These are phyloP conservation scores for Pythium grandisporangium DNA, from an alignment of 352 stramenopile genomes.

Conservation along the genomic window DNA sequence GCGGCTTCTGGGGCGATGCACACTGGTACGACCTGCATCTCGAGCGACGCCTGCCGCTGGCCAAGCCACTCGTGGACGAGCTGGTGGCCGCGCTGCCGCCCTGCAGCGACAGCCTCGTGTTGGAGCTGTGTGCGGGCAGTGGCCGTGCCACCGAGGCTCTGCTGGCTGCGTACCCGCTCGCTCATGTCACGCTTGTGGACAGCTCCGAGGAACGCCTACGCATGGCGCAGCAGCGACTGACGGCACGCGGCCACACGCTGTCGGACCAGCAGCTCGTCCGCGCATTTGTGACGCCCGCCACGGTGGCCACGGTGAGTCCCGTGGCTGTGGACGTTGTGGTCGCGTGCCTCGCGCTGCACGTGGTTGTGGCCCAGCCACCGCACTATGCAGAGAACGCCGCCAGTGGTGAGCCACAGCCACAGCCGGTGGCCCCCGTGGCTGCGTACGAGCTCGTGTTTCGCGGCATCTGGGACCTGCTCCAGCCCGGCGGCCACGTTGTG, in stretches of 20 bases:
- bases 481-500: constrained; percentile 52
- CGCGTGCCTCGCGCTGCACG: constrained; percentile 58
- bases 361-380: constrained; percentile 36
- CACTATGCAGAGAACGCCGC: constrained; percentile 36
- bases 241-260: constrained; percentile 1
- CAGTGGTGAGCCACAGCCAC: background rate
- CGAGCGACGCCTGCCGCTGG: constrained; percentile 40
- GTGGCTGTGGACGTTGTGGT: constrained; percentile 46
- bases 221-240: constrained; percentile 39
- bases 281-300: constrained; percentile 8
- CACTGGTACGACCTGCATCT: constrained; percentile 77
- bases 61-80: constrained; percentile 50
- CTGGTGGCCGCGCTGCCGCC: constrained; percentile 52
- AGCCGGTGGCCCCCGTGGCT: constrained; percentile 8
- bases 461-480: constrained; percentile 34
- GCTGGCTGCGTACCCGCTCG: constrained; percentile 50
- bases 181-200: constrained; percentile 44
- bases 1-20: constrained; percentile 68
- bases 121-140: constrained; percentile 66
- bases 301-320: constrained; percentile 11
- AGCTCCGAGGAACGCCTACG: constrained; percentile 37
- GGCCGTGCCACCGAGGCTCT: constrained; percentile 40
- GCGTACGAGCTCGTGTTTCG: constrained; percentile 51
- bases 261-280: constrained; percentile 21
- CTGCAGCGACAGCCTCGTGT: constrained; percentile 36